phyloP scores from a whole-genome alignment of 2,329 filamentous ascomycete genomes.

The Monosporascus cannonballus region DNA sequence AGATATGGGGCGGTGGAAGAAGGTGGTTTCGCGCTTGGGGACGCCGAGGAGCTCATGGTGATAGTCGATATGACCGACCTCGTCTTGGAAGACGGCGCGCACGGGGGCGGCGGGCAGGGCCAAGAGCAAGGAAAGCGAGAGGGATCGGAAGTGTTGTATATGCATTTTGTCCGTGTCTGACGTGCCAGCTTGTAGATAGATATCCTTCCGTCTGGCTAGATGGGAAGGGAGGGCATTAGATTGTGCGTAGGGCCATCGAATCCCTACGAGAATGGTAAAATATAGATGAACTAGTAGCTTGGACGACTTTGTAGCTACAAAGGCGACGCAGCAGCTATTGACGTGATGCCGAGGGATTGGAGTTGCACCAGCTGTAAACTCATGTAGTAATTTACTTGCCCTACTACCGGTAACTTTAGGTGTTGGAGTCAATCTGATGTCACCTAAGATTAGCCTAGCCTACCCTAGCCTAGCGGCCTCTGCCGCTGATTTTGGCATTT shows the following conservation, averaged over 20 bases:
- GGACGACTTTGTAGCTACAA: neutral
- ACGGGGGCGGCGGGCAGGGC: constrained; percentile 44
- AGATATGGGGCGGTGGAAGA: constrained; percentile 84
- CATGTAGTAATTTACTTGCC: neutral
- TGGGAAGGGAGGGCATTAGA: neutral
- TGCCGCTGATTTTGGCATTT: too few relatives aligned
- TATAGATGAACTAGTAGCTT: neutral
- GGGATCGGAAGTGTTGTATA: constrained; percentile 14
- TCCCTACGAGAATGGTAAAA: neutral
- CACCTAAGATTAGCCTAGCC: neutral
- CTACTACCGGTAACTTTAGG: neutral
- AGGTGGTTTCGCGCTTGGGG: constrained; percentile 76
- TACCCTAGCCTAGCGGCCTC: too few relatives aligned
- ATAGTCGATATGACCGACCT: constrained; percentile 88
- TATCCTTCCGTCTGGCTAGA: neutral
- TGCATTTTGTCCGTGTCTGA: constrained; percentile 10
- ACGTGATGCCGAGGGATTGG: neutral
- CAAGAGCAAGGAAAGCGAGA: constrained; percentile 27
- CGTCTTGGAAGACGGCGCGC: constrained; percentile 76
- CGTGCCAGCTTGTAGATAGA: neutral
- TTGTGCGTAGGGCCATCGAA: neutral
- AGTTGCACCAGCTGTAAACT: neutral
- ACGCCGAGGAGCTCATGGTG: constrained; percentile 84
- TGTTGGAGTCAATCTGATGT: neutral
- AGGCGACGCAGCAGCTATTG: neutral